phyloP scores from a whole-genome alignment of 2,329 filamentous ascomycete species.

The Verticillium klebahnii region DNA sequence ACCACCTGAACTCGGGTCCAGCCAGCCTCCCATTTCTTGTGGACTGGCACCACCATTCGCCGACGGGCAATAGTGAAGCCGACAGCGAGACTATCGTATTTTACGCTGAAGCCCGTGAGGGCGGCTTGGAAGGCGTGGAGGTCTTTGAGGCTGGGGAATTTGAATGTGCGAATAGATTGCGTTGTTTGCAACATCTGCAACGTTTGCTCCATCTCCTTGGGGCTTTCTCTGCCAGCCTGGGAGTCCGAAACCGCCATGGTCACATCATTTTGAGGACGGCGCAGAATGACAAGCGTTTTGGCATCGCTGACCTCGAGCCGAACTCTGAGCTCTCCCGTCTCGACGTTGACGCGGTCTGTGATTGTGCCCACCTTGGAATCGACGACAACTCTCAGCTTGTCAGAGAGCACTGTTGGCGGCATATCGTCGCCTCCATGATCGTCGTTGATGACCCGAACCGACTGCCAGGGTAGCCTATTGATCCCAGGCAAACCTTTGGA shows the following conservation, averaged over 20 bases:
- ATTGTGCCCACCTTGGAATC: constrained; percentile 73
- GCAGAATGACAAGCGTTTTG: constrained; percentile 61
- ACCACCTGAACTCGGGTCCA: constrained; percentile 77
- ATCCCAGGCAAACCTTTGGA: constrained; percentile 45
- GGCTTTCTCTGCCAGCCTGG: constrained; percentile 56
- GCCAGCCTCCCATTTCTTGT: constrained; percentile 91
- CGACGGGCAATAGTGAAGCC: constrained; percentile 78
- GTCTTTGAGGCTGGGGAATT: constrained; percentile 61
- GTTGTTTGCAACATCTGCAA: constrained; percentile 52
- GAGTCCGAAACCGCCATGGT: constrained; percentile 71
- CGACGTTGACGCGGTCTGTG: constrained; percentile 79
- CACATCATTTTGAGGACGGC: constrained; percentile 71
- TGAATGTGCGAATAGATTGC: constrained; percentile 67
- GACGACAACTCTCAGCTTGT: constrained; percentile 69
- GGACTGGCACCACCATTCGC: constrained; percentile 85
- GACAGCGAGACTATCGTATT: constrained; percentile 67
- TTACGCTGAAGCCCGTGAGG: constrained; percentile 73
- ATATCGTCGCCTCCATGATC: constrained; percentile 59
- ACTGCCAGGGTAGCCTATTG: constrained; percentile 58
- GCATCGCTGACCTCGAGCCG: constrained; percentile 59
- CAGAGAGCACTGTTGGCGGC: constrained; percentile 67
- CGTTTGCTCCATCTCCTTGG: constrained; percentile 59
- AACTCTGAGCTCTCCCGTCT: constrained; percentile 67
- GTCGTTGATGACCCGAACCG: constrained; percentile 67
- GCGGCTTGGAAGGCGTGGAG: constrained; percentile 76